Conservation (phyloP, 2,329 filamentous ascomycete genomes). For the Aspergillus pseudotamarii region DNA sequence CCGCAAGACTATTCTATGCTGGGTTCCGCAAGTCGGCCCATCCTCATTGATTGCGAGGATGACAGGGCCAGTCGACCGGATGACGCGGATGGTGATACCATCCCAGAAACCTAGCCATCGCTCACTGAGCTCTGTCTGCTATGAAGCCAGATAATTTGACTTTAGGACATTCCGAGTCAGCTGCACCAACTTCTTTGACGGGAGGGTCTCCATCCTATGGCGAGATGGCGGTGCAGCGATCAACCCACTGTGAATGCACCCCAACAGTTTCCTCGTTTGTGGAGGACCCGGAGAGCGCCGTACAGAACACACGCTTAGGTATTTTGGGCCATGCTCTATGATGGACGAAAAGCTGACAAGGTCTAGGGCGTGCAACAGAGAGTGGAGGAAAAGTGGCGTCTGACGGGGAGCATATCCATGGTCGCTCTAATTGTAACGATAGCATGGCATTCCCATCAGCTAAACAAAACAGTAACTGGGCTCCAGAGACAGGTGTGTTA, state of each 20-base stretch:
- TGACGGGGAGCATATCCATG: neutral
- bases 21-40: neutral
- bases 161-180: neutral
- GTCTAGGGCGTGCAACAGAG: fast-evolving
- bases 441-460: neutral
- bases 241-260: neutral
- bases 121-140: neutral
- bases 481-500: neutral
- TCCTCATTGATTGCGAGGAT: neutral
- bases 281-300: neutral
- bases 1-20: neutral
- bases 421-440: neutral
- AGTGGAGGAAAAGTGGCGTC: neutral
- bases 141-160: neutral
- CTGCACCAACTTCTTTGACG: neutral
- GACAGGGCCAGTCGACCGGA: neutral
- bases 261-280: neutral
- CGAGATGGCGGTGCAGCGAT: neutral
- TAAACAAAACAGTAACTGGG: neutral
- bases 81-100: neutral
- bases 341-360: neutral
- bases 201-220: neutral
- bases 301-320: neutral
- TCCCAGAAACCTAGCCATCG: neutral
- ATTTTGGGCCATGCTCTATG: neutral